Percentiles rank a stretch among this genome's conserved stretches.
phyloP scores from a whole-genome alignment of 2,329 filamentous ascomycete species.

The Amylocarpus encephaloides region DNA sequence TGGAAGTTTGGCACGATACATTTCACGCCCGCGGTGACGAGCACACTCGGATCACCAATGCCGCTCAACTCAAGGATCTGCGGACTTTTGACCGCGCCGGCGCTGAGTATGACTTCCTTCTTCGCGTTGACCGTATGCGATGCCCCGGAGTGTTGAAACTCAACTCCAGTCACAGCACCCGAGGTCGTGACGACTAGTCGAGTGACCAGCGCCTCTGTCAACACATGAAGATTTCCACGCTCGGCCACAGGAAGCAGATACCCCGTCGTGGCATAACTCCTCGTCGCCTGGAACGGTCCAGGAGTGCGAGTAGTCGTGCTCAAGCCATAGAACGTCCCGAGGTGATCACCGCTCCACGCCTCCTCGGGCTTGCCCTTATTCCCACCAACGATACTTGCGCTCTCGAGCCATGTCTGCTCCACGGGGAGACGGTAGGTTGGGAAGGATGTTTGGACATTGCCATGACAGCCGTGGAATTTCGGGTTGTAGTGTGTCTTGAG shows the following conservation, averaged over 20 bases:
- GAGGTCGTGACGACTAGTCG: constrained; percentile 49
- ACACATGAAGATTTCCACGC: constrained; percentile 62
- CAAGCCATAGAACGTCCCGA: constrained; percentile 11
- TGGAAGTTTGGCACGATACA: constrained; percentile 13
- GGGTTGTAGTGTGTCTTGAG: constrained; percentile 12
- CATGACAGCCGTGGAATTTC: constrained; percentile 9
- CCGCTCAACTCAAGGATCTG: constrained; percentile 32
- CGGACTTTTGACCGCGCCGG: constrained; percentile 25
- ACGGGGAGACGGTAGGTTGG: constrained; percentile 5
- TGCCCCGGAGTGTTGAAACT: constrained; percentile 10
- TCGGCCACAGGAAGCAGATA: constrained; percentile 15
- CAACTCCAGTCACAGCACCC: constrained; percentile 13
- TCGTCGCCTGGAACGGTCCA: constrained; percentile 9
- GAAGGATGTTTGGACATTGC: constrained; percentile 18
- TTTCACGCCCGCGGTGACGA: constrained; percentile 15
- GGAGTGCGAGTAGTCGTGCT: constrained; percentile 10
- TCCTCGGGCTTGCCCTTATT: constrained; percentile 9
- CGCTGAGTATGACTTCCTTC: constrained; percentile 26
- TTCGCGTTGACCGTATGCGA: constrained; percentile 15
- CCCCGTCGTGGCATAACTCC: constrained; percentile 21
- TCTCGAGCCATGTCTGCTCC: constrained; percentile 11
- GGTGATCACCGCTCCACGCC: constrained; percentile 16
- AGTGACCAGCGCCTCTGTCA: constrained; percentile 73
- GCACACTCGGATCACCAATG: constrained; percentile 21
- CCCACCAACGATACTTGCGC: constrained; percentile 1